These are phyloP conservation scores for Debaryomyces castellii DNA, from an alignment of 805 yeast genomes.

Conservation along the genomic window DNA sequence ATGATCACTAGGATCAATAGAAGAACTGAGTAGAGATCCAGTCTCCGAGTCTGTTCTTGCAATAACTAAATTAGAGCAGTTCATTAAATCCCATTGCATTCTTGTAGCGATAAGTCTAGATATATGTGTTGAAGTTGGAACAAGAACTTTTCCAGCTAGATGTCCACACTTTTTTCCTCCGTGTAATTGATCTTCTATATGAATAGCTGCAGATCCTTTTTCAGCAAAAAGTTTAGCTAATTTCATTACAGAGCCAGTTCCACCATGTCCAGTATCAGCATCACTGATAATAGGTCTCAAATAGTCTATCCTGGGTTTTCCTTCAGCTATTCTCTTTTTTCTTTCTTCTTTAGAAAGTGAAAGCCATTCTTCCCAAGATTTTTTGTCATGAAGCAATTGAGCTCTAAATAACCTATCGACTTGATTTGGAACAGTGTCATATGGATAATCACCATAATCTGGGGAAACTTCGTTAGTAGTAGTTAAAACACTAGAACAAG, in stretches of 20 bases:
- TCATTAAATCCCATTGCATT: constrained; percentile 6
- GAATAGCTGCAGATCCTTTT: constrained; percentile 5
- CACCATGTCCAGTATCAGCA: constrained; percentile 8
- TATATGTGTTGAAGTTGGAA: constrained; percentile 5
- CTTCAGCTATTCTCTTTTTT: constrained; percentile 2
- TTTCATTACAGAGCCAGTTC: constrained; percentile 5
- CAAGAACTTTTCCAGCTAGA: constrained; percentile 4
- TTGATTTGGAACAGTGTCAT: constrained; percentile 57
- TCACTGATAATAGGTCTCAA: constrained; percentile 5
- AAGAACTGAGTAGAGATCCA: constrained; percentile 3
- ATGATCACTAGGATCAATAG: constrained; percentile 5
- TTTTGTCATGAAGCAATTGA: constrained; percentile 5
- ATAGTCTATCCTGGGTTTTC: constrained; percentile 3
- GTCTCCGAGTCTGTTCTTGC: constrained; percentile 5
- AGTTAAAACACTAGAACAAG: constrained; percentile 24
- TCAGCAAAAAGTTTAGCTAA: constrained; percentile 6
- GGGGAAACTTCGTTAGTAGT: constrained; percentile 60
- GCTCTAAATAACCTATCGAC: constrained; percentile 5
- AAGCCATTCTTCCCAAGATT: constrained; percentile 3
- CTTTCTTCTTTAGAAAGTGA: constrained; percentile 2
- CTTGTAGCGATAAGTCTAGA: constrained; percentile 4
- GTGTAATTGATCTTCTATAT: constrained; percentile 3
- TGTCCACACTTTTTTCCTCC: constrained; percentile 5
- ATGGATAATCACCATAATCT: constrained; percentile 68
- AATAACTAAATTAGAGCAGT: constrained; percentile 4